These are phyloP conservation scores for Phytophthora boehmeriae DNA, from an alignment of 352 stramenopile species.

Conservation along the genomic window DNA sequence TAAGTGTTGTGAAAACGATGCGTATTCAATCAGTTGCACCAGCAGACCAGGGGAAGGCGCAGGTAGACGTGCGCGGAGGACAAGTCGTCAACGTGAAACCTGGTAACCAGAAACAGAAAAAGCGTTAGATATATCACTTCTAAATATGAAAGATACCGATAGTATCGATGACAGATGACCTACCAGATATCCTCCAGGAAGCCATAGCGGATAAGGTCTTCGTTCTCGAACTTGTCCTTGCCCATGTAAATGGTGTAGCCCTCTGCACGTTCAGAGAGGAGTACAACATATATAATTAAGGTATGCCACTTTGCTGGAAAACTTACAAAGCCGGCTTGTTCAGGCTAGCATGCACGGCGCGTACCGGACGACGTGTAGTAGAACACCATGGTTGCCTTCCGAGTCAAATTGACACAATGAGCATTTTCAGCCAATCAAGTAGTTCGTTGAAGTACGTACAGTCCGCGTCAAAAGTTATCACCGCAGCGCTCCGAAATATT, in stretches of 20 bases:
- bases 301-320: not conserved
- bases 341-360: slow-evolving; percentile 7
- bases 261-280: slow-evolving; percentile 40
- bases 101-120: slow-evolving; percentile 12
- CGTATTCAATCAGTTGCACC: slow-evolving; percentile 12
- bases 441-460: slow-evolving; percentile 9
- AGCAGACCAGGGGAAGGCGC: slow-evolving; percentile 81
- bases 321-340: not conserved
- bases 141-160: no score
- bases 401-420: not conserved
- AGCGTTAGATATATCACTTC: not conserved
- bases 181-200: slow-evolving; percentile 95
- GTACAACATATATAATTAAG: not conserved
- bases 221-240: slow-evolving; percentile 99
- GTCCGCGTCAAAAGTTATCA: no score
- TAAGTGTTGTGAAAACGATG: not conserved
- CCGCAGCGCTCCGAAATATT: no score
- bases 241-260: slow-evolving; percentile 97
- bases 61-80: slow-evolving; percentile 99
- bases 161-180: not conserved
- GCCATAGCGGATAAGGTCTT: slow-evolving; percentile 98
- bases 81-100: slow-evolving; percentile 98
- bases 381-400: slow-evolving; percentile 60
- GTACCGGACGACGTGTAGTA: slow-evolving; percentile 86
- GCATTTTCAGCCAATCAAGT: slow-evolving; percentile 27